phyloP scores from a whole-genome alignment of 768 basidiomycete species.

The Mycena haematopus region DNA sequence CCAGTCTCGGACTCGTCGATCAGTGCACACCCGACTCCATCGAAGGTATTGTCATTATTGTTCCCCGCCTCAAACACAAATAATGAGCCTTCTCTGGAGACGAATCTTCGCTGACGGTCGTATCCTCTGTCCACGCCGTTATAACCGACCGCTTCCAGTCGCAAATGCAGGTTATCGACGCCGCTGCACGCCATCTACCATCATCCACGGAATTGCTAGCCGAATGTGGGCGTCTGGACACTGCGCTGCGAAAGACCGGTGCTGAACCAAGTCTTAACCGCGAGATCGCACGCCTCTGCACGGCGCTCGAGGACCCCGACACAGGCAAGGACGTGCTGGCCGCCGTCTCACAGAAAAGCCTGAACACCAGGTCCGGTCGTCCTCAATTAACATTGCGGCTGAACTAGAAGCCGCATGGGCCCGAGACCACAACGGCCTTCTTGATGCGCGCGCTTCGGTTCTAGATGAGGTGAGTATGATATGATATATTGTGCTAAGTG shows the following conservation, averaged over 20 bases:
- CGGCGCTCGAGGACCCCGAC: conserved; percentile 8
- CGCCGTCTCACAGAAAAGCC: background rate
- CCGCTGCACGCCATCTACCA: conserved; percentile 5
- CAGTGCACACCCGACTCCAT: background rate
- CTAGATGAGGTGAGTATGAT: conserved; percentile 35
- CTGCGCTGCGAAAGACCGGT: background rate
- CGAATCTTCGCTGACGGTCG: conserved; percentile 1
- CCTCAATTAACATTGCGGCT: conserved; percentile 29
- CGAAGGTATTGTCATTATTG: background rate
- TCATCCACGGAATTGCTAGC: conserved; percentile 5
- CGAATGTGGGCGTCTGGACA: conserved; percentile 16
- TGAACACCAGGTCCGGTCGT: conserved; percentile 3
- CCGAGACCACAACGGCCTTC: conserved; percentile 37
- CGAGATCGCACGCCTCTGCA: conserved; percentile 9
- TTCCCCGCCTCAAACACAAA: background rate
- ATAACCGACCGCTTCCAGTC: conserved; percentile 10
- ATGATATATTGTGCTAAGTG: too few species aligned
- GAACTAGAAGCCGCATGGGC: conserved; percentile 41
- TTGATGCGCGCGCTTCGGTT: conserved; percentile 32
- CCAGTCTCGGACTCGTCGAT: conserved; percentile 9
- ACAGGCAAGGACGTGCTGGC: background rate
- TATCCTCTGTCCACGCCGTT: conserved; percentile 1
- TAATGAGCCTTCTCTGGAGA: background rate
- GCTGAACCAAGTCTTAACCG: background rate
- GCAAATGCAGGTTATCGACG: conserved; percentile 17